phyloP scores from a whole-genome alignment of 2,329 filamentous ascomycete species.

The Penicillium psychrosexuale region DNA sequence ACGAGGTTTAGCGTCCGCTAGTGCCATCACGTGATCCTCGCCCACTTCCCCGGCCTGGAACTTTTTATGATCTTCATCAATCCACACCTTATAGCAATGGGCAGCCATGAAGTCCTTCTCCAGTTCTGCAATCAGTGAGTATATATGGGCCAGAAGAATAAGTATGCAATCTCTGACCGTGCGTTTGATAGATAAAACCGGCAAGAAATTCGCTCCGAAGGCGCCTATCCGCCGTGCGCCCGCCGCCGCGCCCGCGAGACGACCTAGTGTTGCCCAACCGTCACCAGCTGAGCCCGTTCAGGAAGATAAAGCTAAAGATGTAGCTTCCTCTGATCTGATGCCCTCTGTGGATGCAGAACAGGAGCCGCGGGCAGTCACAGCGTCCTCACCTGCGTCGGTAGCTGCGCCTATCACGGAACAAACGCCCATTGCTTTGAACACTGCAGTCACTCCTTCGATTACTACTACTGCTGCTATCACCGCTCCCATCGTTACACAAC shows the following conservation, averaged over 20 bases:
- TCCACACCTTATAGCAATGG: constrained; percentile 23
- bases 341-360: constrained; percentile 3
- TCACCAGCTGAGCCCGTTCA: constrained; percentile 6
- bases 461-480: constrained; percentile 12
- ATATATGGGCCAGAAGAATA: background rate
- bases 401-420: constrained; percentile 25
- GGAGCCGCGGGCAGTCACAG: background rate
- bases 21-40: constrained; percentile 38
- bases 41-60: constrained; percentile 30
- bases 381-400: background rate
- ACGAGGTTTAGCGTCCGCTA: constrained; percentile 34
- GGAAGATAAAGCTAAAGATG: constrained; percentile 3
- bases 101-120: constrained; percentile 49
- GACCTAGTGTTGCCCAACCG: constrained; percentile 42
- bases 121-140: constrained; percentile 54
- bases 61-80: constrained; percentile 17
- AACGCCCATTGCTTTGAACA: constrained; percentile 11
- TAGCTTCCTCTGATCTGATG: background rate
- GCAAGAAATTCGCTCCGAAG: constrained; percentile 76
- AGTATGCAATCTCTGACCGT: constrained; percentile 5
- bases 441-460: constrained; percentile 22
- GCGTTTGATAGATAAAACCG: constrained; percentile 54
- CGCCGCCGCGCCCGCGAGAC: constrained; percentile 36
- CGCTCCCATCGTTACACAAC: background rate
- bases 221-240: constrained; percentile 56